Evolutionary conservation across 208 protist species (phyloP).

Genomic region (Endotrypanum monterogeii): DNA sequence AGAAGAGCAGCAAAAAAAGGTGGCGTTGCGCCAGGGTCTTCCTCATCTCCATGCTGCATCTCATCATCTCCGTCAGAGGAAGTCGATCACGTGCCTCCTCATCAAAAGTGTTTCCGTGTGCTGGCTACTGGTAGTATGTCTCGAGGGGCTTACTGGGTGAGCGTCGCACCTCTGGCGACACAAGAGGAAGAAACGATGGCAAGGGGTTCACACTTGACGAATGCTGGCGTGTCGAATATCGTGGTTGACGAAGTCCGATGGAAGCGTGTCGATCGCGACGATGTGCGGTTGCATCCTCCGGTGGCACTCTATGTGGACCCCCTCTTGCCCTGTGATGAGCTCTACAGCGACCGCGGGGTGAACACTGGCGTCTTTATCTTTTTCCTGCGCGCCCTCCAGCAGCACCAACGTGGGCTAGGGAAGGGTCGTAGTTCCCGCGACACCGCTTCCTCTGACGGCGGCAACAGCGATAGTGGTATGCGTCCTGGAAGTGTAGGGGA

Average conservation of each 20-base stretch:
- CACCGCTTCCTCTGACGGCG: not conserved
- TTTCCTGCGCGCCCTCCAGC: conserved; percentile 36
- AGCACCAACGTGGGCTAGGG: not conserved
- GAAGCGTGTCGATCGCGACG: conserved; percentile 41
- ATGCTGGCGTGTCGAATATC: not conserved
- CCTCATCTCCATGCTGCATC: not conserved
- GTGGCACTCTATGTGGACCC: conserved; percentile 43
- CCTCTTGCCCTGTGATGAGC: conserved; percentile 66
- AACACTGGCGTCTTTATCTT: conserved; percentile 54
- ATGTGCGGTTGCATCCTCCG: conserved; percentile 40
- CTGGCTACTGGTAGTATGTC: conserved; percentile 24
- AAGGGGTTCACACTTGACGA: not conserved
- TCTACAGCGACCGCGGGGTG: conserved; percentile 44
- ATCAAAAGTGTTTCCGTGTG: conserved; percentile 15
- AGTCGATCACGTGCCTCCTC: not conserved
- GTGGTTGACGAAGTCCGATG: not conserved
- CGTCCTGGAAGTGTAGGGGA: not conserved
- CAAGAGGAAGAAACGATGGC: not conserved
- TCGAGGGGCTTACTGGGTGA: conserved; percentile 47
- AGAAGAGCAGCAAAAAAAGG: not conserved
- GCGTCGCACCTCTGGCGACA: conserved; percentile 23
- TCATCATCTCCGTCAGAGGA: not conserved
- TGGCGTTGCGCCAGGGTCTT: not conserved
- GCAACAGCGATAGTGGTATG: not conserved
- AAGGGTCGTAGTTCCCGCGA: not conserved